phyloP scores from a whole-genome alignment of 768 basidiomycete species.

The Galerina marginata region DNA sequence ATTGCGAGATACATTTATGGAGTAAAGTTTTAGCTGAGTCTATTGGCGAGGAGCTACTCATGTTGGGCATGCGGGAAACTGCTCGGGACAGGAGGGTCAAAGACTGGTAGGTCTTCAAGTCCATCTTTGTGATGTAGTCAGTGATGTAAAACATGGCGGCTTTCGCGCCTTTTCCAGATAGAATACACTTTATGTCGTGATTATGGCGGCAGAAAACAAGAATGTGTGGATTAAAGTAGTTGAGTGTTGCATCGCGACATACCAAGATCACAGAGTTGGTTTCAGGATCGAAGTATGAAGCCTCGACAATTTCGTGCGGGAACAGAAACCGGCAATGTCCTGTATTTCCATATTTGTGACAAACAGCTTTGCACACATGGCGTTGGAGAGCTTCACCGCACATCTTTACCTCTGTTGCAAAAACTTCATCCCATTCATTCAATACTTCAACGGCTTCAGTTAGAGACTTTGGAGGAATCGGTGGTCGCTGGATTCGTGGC shows the following conservation, averaged over 20 bases:
- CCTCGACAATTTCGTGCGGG: constrained; percentile 35
- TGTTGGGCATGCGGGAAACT: constrained; percentile 10
- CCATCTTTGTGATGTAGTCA: constrained; percentile 41
- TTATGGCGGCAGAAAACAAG: constrained; percentile 39
- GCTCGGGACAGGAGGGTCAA: constrained; percentile 29
- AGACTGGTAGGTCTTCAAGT: constrained; percentile 31
- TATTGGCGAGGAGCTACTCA: background rate
- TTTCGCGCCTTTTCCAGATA: constrained; percentile 37
- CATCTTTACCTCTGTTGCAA: constrained; percentile 12
- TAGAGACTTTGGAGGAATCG: constrained; percentile 11
- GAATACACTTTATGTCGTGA: constrained; percentile 39
- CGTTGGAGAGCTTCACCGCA: constrained; percentile 15
- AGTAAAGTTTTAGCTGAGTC: constrained; percentile 27
- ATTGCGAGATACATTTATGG: constrained; percentile 36
- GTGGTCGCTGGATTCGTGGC: constrained; percentile 28
- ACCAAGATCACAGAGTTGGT: constrained; percentile 35
- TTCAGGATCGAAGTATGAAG: constrained; percentile 32
- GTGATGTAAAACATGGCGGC: constrained; percentile 43
- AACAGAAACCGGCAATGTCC: constrained; percentile 35
- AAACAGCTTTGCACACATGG: constrained; percentile 18
- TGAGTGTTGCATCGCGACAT: constrained; percentile 32
- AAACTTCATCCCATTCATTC: constrained; percentile 10
- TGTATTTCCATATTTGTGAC: constrained; percentile 36
- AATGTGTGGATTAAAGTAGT: constrained; percentile 38
- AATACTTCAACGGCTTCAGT: background rate